Conservation (phyloP, 2,329 filamentous ascomycete genomes). For the Chaetoscypha palmicola region DNA sequence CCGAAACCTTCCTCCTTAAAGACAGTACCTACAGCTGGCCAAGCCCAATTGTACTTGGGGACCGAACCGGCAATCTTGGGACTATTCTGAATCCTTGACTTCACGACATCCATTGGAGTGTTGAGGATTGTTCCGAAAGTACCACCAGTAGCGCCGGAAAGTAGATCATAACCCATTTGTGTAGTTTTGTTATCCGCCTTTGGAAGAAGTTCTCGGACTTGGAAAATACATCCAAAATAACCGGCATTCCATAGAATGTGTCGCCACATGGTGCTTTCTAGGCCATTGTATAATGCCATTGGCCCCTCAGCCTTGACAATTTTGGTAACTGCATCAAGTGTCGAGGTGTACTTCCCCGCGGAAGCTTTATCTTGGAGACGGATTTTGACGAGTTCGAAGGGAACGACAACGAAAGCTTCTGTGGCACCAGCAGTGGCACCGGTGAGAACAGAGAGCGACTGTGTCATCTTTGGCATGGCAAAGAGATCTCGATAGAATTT, state of each 20-base stretch:
- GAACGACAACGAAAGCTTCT: slow-evolving; percentile 93
- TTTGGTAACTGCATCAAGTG: slow-evolving; percentile 73
- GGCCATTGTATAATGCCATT: slow-evolving; percentile 88
- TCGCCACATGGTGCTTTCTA: slow-evolving; percentile 95
- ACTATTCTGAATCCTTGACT: slow-evolving; percentile 95
- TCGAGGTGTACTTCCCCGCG: slow-evolving; percentile 78
- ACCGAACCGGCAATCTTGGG: slow-evolving; percentile 71
- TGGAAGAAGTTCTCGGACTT: slow-evolving; percentile 80
- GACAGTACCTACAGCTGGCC: slow-evolving; percentile 76
- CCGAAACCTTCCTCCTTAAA: slow-evolving; percentile 87
- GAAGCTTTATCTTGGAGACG: slow-evolving; percentile 93
- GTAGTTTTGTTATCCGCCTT: slow-evolving; percentile 70
- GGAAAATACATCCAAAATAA: slow-evolving; percentile 98
- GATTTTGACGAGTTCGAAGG: slow-evolving; percentile 98
- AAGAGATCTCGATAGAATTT: slow-evolving; percentile 86
- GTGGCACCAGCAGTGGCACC: slow-evolving; percentile 93
- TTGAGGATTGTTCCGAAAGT: slow-evolving; percentile 88
- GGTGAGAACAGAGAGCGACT: slow-evolving; percentile 84
- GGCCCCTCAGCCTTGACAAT: slow-evolving; percentile 77
- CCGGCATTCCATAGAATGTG: slow-evolving; percentile 92
- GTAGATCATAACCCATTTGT: slow-evolving; percentile 79
- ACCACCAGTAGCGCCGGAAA: slow-evolving; percentile 81
- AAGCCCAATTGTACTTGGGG: slow-evolving; percentile 99
- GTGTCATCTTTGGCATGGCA: slow-evolving; percentile 79
- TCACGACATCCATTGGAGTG: slow-evolving; percentile 95